Base-by-base conservation (phyloP, 345 rosid species). In the Ailanthus altissimus region DNA sequence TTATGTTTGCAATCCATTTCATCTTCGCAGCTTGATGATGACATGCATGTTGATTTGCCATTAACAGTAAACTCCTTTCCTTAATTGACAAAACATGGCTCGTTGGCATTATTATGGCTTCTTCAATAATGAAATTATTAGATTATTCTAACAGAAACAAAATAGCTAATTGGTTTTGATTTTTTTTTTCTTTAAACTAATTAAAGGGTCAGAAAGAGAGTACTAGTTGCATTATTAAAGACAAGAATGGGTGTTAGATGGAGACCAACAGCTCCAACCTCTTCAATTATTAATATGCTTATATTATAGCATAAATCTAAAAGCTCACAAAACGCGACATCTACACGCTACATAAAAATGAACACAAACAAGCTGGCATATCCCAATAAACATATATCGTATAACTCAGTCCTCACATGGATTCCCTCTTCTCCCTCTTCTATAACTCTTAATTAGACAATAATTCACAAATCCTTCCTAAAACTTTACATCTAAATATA, bases 321-420 rank as follows among this genome's bases (percentile, higher is more conserved):
- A 81, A 83, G 80, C 57, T 38, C 69, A 21, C 57, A 60, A 75
- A 77, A 72, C 67, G 86, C 79, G 83, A 85, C 86, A 80, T 73
- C 57, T 66, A 68, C 83, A 86, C 80, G 84, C 77, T 70, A 79
- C 75, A 60, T 26, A 57, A 74, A 75, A 83, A 75, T 16, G 62
- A 79, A 71, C 16, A 28, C 25, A 70, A 59, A 47, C 65, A 60
- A 81, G 45, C 60, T 88, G 88, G 86, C 85, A 77, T 42, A 70
- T 65, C 74, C 72, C 58, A 72, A 70, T 66, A 28, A 75, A 50
- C 61, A 63, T 72, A 38, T 50, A 75, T 79, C 65, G 60, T 38
- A 63, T 47, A 57, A 76, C 75, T 46, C 85, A 72, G 78, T 56
- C 82, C 61, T 86, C 94, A 87, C 92, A 88, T 91, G 92, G 90